Percentiles rank a stretch among this genome's conserved stretches.
These are phyloP conservation scores for Botrytis medusae DNA, from an alignment of 2,329 filamentous ascomycete genomes.

Conservation along the genomic window DNA sequence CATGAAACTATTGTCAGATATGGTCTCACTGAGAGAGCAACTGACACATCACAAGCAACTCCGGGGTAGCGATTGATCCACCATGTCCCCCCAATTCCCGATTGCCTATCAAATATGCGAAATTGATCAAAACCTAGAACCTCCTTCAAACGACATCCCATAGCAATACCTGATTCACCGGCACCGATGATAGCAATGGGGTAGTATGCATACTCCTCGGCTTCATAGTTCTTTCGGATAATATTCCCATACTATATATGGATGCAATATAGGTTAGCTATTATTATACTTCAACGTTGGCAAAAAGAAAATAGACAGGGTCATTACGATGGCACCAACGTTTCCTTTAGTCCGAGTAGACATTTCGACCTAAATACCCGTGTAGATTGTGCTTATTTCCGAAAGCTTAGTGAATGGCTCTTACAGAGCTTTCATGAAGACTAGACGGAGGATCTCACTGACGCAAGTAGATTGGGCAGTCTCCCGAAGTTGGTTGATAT, in stretches of 20 bases:
- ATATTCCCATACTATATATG: slow-evolving; percentile 33
- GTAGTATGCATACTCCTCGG: slow-evolving; percentile 41
- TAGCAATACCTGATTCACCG: slow-evolving; percentile 58
- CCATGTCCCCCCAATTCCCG: slow-evolving; percentile 54
- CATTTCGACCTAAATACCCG: background rate
- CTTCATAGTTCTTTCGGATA: slow-evolving; percentile 45
- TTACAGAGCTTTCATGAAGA: background rate
- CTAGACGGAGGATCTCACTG: background rate
- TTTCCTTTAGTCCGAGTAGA: background rate
- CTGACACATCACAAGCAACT: slow-evolving; percentile 52
- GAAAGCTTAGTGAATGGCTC: background rate
- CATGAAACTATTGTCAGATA: background rate
- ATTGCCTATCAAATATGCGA: slow-evolving; percentile 56
- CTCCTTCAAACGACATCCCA: slow-evolving; percentile 56
- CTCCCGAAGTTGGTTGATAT: background rate
- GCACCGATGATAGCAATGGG: slow-evolving; percentile 56
- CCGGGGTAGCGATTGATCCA: slow-evolving; percentile 60
- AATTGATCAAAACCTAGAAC: slow-evolving; percentile 57
- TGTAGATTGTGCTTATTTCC: background rate
- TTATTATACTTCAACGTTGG: background rate
- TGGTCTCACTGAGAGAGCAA: background rate
- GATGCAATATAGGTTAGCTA: background rate
- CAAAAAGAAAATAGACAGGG: background rate
- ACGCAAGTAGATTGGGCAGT: background rate
- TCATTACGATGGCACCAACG: background rate